Base-by-base conservation (phyloP, 164 flowering plant species). In the Houttuynia cordata region DNA sequence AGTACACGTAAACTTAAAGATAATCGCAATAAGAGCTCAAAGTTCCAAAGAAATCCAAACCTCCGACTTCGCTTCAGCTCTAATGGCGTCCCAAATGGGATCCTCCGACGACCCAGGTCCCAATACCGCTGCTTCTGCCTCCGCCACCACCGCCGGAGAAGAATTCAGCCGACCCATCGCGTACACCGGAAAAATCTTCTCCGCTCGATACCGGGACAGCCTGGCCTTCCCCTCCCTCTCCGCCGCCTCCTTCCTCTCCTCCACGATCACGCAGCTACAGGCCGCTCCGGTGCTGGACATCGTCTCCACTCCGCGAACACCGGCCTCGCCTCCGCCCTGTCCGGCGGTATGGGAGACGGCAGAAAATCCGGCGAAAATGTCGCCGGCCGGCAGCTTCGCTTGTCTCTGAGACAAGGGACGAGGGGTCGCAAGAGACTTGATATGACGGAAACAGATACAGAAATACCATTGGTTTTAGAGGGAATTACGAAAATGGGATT, bases 1-100 rank as follows among this genome's bases (percentile, higher is more conserved):
- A n/a, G n/a, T n/a, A n/a, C 45, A 41, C 1, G 45, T 41, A 41
- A 41, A 8, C 0, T 8, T 41, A 9, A 41, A 41, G 13, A 41
- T 41, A n/a, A n/a, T n/a, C 17, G 12, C 3, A 2, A 45, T 12
- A 45, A 45, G 17, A 45, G 17, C 1, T 10, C 49, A 42, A 42
- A 45, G 2, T 30, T 30, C 37, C 37, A 30, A 45, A 19, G 4
- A 20, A n/a, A 18, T 7, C 1, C 24, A 24, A 23, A 62, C 57
- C 64, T 62, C 64, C 20, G 23, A 25, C 45, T 40, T 62, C 42
- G 64, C 64, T 18, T 62, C 64, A 12, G 57, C 64, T 62, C 57
- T 62, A 51, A 62, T 62, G 56, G 55, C 64, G 1, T 30, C 64
- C 64, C 64, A 62, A 24, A 62, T 37, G 24, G 64, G 64, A 39